A percentile compares a stretch with the other conserved stretches of the same genome.
Evolutionary conservation across 2,329 filamentous ascomycete species (phyloP).

Genomic region (Pseudogymnoascus sp.): DNA sequence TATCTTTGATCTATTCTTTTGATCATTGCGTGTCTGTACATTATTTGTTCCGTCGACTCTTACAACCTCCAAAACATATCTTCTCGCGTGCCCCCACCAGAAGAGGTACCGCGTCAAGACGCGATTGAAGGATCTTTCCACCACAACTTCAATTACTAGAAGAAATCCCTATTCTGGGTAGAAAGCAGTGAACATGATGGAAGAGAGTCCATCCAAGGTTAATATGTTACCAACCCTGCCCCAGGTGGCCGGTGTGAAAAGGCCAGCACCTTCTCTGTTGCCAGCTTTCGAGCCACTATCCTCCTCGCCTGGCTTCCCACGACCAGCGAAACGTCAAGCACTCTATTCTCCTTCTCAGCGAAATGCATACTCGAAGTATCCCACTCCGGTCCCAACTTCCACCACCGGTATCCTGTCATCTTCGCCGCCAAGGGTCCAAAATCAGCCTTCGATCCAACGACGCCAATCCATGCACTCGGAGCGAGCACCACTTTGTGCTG

Average conservation of each 20-base stretch:
- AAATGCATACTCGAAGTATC: conserved; percentile 54
- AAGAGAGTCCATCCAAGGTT: conserved; percentile 29
- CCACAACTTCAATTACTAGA: conserved; percentile 3
- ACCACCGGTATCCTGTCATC: conserved; percentile 86
- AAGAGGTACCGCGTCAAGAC: conserved; percentile 3
- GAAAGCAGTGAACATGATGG: conserved; percentile 26
- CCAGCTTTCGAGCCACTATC: conserved; percentile 73
- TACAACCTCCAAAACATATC: conserved; percentile 5
- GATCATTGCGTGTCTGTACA: neutral
- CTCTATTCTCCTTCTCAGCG: conserved; percentile 34
- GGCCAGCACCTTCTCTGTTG: conserved; percentile 58
- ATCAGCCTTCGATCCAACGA: conserved; percentile 47
- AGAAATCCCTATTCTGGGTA: neutral
- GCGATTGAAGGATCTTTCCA: conserved; percentile 5
- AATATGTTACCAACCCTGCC: conserved; percentile 23
- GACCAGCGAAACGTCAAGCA: conserved; percentile 60
- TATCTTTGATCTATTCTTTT: neutral
- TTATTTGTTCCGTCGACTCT: neutral
- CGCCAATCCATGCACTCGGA: conserved; percentile 57
- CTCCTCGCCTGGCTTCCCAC: conserved; percentile 66
- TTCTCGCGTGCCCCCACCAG: conserved; percentile 4
- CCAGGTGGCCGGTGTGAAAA: conserved; percentile 43
- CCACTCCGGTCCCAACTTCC: conserved; percentile 88
- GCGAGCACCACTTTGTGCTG: conserved; percentile 71
- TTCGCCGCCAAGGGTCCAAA: conserved; percentile 58